Percentiles rank a stretch among this genome's conserved stretches.
Evolutionary conservation across 2,329 filamentous ascomycete species (phyloP).

Genomic region (Ophiostoma himal-ulmi): DNA sequence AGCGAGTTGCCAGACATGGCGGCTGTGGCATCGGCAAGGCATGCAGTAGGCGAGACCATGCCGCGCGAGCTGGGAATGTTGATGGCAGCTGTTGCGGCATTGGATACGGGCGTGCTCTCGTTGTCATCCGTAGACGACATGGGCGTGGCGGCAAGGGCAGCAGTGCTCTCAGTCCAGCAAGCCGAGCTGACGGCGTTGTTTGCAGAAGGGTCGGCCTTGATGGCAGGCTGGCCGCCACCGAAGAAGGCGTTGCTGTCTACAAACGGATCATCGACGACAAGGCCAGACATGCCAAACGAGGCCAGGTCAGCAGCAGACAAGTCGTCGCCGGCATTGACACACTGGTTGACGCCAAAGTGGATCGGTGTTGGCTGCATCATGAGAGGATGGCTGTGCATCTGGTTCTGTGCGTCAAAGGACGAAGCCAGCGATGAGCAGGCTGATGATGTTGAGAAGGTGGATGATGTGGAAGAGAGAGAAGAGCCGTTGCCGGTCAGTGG

Average conservation of each 20-base stretch:
- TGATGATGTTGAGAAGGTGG: slow-evolving; percentile 5
- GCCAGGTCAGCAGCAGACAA: slow-evolving; percentile 6
- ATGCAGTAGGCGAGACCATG: slow-evolving; percentile 19
- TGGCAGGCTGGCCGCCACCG: slow-evolving; percentile 4
- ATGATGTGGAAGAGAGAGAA: slow-evolving; percentile 19
- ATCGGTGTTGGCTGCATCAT: slow-evolving; percentile 9
- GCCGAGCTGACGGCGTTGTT: background rate
- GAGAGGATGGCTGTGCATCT: slow-evolving; percentile 12
- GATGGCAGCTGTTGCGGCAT: slow-evolving; percentile 10
- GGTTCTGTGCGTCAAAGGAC: slow-evolving; percentile 17
- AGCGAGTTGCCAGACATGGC: slow-evolving; percentile 20
- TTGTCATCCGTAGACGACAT: slow-evolving; percentile 11
- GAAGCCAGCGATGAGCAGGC: slow-evolving; percentile 21
- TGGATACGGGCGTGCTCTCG: slow-evolving; percentile 16
- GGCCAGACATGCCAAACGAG: slow-evolving; percentile 27
- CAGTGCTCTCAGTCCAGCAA: slow-evolving; percentile 10
- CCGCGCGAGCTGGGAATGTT: slow-evolving; percentile 15
- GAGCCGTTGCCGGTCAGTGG: slow-evolving; percentile 22
- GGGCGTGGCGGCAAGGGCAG: slow-evolving; percentile 7
- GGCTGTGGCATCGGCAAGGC: slow-evolving; percentile 23
- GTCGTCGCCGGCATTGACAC: background rate
- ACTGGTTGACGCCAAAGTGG: background rate
- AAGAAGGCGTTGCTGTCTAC: slow-evolving; percentile 21
- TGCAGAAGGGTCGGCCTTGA: background rate
- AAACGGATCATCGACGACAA: slow-evolving; percentile 33